These are phyloP conservation scores for Sungouiella blattae DNA, from an alignment of 805 yeast genomes.

Conservation along the genomic window DNA sequence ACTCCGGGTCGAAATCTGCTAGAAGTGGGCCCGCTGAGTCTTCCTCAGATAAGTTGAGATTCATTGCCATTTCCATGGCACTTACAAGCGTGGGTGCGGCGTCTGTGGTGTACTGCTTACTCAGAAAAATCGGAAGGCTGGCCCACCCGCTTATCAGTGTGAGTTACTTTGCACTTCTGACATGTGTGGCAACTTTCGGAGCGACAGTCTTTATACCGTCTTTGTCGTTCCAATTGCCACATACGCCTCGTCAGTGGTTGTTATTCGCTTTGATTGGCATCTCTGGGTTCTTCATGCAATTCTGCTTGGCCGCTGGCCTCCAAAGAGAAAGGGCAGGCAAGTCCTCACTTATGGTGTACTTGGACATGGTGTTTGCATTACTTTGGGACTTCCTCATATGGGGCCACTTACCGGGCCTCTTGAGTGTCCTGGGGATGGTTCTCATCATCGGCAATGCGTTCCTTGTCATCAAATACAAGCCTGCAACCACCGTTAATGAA, in stretches of 20 bases:
- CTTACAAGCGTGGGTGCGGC: slow-evolving; percentile 69
- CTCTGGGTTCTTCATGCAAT: slow-evolving; percentile 82
- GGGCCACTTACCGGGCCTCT: slow-evolving; percentile 66
- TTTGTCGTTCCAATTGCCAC: slow-evolving; percentile 58
- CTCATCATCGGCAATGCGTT: slow-evolving; percentile 67
- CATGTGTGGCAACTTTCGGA: slow-evolving; percentile 50
- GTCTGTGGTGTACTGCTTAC: slow-evolving; percentile 61
- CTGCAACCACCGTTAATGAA: slow-evolving; percentile 13
- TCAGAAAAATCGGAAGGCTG: slow-evolving; percentile 69
- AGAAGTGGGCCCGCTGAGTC: slow-evolving; percentile 45
- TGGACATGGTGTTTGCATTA: slow-evolving; percentile 77
- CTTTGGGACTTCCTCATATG: slow-evolving; percentile 71
- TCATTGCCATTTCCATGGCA: slow-evolving; percentile 63
- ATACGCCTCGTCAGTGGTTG: slow-evolving; percentile 62
- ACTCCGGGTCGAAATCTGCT: slow-evolving; percentile 26
- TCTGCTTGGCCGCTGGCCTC: slow-evolving; percentile 73
- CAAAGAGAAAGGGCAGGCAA: slow-evolving; percentile 77
- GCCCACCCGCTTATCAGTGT: slow-evolving; percentile 84
- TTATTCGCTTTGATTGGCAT: slow-evolving; percentile 61
- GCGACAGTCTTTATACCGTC: slow-evolving; percentile 57
- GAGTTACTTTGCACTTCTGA: slow-evolving; percentile 64
- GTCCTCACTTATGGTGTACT: slow-evolving; percentile 70
- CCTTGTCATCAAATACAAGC: slow-evolving; percentile 53
- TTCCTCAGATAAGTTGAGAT: slow-evolving; percentile 50
- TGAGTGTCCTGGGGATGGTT: slow-evolving; percentile 66